A percentile compares a stretch with the other conserved stretches of the same genome.
These are phyloP conservation scores for Kernera saxatilis DNA, from an alignment of 345 rosid species.

Conservation along the genomic window DNA sequence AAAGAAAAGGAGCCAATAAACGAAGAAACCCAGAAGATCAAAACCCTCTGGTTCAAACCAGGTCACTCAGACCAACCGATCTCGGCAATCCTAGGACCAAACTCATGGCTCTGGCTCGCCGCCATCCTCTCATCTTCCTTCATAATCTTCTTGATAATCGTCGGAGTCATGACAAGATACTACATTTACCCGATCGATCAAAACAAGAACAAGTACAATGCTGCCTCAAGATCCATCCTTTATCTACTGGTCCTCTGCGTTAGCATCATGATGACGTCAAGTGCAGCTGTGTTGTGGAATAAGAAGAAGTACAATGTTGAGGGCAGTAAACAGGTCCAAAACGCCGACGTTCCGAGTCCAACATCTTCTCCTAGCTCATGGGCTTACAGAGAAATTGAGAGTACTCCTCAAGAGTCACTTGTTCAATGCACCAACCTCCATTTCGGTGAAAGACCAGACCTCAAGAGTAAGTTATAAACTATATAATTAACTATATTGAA, in stretches of 20 bases:
- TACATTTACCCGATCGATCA: conserved; percentile 58
- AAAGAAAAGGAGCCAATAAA: conserved; percentile 42
- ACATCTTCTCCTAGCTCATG: conserved; percentile 29
- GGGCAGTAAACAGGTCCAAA: conserved; percentile 34
- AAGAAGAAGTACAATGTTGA: conserved; percentile 41
- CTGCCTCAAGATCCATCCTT: conserved; percentile 35
- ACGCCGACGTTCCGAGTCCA: conserved; percentile 31
- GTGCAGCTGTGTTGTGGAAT: conserved; percentile 54
- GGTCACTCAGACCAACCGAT: conserved; percentile 40
- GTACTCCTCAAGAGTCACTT: conserved; percentile 51
- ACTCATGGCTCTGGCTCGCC: conserved; percentile 69
- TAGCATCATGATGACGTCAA: conserved; percentile 43
- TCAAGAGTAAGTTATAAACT: conserved; percentile 41
- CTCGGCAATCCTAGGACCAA: conserved; percentile 57
- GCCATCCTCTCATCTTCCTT: conserved; percentile 62
- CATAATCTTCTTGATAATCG: conserved; percentile 40
- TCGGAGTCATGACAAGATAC: conserved; percentile 54
- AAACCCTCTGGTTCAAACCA: conserved; percentile 53
- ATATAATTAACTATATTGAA: background rate
- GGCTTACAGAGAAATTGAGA: conserved; percentile 56
- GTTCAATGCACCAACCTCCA: conserved; percentile 42
- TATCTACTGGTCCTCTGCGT: conserved; percentile 46
- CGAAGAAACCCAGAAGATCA: conserved; percentile 16
- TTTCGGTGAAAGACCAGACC: conserved; percentile 63
- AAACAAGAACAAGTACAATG: conserved; percentile 26